Conservation (phyloP, 345 rosid genomes). For the Citrus reticulata region DNA sequence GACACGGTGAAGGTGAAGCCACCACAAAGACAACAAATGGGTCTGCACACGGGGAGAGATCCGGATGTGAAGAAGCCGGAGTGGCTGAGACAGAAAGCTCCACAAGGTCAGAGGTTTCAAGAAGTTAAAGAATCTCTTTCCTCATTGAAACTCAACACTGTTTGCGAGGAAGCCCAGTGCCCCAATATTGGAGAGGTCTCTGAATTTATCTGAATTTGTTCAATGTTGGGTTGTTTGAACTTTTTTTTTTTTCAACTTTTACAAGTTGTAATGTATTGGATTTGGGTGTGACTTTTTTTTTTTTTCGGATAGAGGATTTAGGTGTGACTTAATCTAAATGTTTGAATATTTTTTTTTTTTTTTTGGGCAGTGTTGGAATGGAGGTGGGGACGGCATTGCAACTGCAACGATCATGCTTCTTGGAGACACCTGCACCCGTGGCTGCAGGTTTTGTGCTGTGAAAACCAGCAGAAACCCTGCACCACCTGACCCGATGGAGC, state of each 20-base stretch:
- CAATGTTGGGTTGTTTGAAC: neutral
- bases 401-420: slow-evolving; percentile 97
- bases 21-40: slow-evolving; percentile 26
- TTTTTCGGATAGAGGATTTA: neutral
- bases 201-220: neutral
- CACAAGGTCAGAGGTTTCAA: slow-evolving; percentile 72
- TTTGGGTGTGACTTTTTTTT: neutral
- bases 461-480: slow-evolving; percentile 92
- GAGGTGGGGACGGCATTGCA: slow-evolving; percentile 94
- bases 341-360: neutral
- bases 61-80: slow-evolving; percentile 77
- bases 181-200: slow-evolving; percentile 93
- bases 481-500: slow-evolving; percentile 94
- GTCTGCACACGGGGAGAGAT: slow-evolving; percentile 80
- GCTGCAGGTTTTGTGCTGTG: slow-evolving; percentile 99
- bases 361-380: slow-evolving; percentile 86
- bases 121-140: slow-evolving; percentile 78
- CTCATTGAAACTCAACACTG: slow-evolving; percentile 76
- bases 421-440: slow-evolving; percentile 98
- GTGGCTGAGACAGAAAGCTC: slow-evolving; percentile 94
- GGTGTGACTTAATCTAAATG: neutral
- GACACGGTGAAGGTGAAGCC: slow-evolving; percentile 2
- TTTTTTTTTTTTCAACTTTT: neutral
- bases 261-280: neutral
- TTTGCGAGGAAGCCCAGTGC: slow-evolving; percentile 97